Conservation (phyloP, 768 basidiomycete genomes). For the Lentinula lateritia region DNA sequence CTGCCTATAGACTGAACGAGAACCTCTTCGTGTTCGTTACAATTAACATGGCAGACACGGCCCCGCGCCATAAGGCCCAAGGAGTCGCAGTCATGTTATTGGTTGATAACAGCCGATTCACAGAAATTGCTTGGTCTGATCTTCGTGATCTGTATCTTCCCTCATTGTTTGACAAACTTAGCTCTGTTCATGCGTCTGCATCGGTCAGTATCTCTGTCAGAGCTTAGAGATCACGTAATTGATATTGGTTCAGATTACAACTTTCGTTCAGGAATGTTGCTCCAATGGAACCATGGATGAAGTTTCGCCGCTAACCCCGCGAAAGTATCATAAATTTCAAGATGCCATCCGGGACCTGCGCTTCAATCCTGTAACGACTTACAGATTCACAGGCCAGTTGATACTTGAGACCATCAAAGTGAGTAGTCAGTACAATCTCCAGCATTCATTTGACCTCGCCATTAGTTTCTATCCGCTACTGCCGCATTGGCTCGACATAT, state of each 20-base stretch:
- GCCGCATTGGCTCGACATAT: constrained; percentile 37
- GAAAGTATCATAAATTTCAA: not conserved
- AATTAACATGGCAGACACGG: not conserved
- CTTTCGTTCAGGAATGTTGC: constrained; percentile 2
- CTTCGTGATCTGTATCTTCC: constrained; percentile 5
- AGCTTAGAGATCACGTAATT: not conserved
- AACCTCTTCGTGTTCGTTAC: not conserved
- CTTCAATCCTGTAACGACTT: not conserved
- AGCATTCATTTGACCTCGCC: not conserved
- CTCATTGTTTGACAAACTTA: not conserved
- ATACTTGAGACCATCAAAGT: not conserved
- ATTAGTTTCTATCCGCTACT: not conserved
- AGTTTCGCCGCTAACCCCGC: not conserved
- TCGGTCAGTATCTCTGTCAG: not conserved
- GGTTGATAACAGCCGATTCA: constrained; percentile 1
- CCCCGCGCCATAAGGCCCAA: not conserved
- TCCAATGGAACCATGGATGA: not conserved
- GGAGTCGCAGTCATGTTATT: constrained; percentile 2
- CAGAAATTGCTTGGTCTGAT: constrained; percentile 1
- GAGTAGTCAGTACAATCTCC: not conserved
- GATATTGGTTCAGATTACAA: not conserved
- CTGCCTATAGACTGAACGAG: not conserved
- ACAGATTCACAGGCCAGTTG: not conserved
- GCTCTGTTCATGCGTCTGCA: not conserved
- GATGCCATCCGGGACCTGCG: not conserved